A percentile compares a stretch with the other conserved stretches of the same genome.
phyloP scores from a whole-genome alignment of 345 rosid genomes.

The Eucalyptus cloeziana region DNA sequence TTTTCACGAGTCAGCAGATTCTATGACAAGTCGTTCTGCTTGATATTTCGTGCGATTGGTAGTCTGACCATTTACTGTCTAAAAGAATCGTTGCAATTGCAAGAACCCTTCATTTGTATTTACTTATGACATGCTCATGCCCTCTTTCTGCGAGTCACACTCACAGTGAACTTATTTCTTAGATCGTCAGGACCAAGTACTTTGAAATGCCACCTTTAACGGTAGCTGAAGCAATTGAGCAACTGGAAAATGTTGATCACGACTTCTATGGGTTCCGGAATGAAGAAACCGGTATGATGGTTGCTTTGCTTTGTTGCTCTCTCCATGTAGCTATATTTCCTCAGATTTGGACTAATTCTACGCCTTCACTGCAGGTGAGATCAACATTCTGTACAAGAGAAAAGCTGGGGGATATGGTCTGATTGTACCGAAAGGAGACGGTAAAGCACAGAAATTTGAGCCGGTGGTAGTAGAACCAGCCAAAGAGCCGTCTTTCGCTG shows the following conservation, averaged over 20 bases:
- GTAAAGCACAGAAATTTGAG: slow-evolving; percentile 46
- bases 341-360: not conserved
- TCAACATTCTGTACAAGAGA: slow-evolving; percentile 81
- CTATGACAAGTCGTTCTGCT: not conserved
- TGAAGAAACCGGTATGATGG: slow-evolving; percentile 71
- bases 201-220: slow-evolving; percentile 95
- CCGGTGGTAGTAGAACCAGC: slow-evolving; percentile 42
- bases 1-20: not conserved
- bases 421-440: slow-evolving; percentile 66
- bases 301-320: not conserved
- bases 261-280: slow-evolving; percentile 86
- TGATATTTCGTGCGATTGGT: not conserved
- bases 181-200: slow-evolving; percentile 83
- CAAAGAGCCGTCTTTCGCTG: slow-evolving; percentile 37
- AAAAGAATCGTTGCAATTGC: not conserved
- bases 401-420: slow-evolving; percentile 85
- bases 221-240: slow-evolving; percentile 72
- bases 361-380: slow-evolving; percentile 41
- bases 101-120: not conserved
- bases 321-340: not conserved
- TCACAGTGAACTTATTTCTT: not conserved
- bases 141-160: not conserved
- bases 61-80: not conserved
- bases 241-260: slow-evolving; percentile 72
- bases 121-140: not conserved